These are phyloP conservation scores for Cystobasidium pallidum DNA, from an alignment of 1,284 basidiomycete genomes.

Conservation along the genomic window DNA sequence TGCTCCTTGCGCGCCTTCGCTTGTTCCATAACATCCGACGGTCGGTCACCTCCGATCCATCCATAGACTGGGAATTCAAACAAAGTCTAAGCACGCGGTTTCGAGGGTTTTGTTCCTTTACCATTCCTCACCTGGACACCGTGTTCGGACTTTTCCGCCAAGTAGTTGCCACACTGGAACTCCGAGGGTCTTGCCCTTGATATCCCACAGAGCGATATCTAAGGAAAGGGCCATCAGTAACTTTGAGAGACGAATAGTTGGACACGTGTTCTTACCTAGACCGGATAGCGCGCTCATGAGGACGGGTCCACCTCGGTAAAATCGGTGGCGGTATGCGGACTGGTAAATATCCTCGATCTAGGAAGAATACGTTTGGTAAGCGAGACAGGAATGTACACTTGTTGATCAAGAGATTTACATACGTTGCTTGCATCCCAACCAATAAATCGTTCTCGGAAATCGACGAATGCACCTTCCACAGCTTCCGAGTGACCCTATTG, in stretches of 20 bases:
- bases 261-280: slow-evolving; percentile 39
- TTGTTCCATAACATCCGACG: slow-evolving; percentile 66
- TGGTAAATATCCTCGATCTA: slow-evolving; percentile 55
- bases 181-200: slow-evolving; percentile 75
- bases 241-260: neutral
- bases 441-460: slow-evolving; percentile 67
- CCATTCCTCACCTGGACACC: slow-evolving; percentile 55
- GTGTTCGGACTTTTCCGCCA: slow-evolving; percentile 70
- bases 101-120: too few species aligned
- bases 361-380: neutral
- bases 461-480: slow-evolving; percentile 70
- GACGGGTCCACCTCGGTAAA: slow-evolving; percentile 74
- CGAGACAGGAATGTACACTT: neutral
- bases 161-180: slow-evolving; percentile 75
- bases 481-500: slow-evolving; percentile 71
- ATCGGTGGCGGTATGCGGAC: slow-evolving; percentile 67
- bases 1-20: slow-evolving; percentile 68
- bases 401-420: slow-evolving; percentile 54
- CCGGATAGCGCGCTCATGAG: slow-evolving; percentile 64
- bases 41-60: slow-evolving; percentile 75
- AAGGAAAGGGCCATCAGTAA: slow-evolving; percentile 47
- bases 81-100: too few species aligned
- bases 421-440: slow-evolving; percentile 71
- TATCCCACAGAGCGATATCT: slow-evolving; percentile 69
- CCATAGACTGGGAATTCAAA: slow-evolving; percentile 57